A percentile compares a stretch with the other conserved stretches of the same genome.
Evolutionary conservation across 192 early-diverging fungal species (phyloP).

Genomic region (Phycomyces nitens): DNA sequence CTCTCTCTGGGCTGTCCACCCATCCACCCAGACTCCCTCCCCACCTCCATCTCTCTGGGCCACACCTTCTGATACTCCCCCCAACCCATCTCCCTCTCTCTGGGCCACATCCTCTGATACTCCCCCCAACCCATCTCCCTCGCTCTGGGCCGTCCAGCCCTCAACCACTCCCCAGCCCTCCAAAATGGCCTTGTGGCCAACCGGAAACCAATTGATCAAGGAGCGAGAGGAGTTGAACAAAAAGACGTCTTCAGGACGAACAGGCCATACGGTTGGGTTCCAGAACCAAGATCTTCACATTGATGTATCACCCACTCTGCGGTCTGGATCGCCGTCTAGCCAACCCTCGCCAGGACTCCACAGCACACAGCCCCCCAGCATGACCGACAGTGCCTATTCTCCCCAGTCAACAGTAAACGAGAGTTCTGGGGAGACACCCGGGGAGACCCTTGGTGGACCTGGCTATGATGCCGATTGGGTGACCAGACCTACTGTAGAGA

Average conservation of each 20-base stretch:
- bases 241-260: no score
- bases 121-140: background rate
- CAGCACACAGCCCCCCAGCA: background rate
- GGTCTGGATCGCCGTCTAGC: background rate
- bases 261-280: background rate
- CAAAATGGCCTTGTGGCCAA: background rate
- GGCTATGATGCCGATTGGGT: slow-evolving; percentile 39
- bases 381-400: background rate
- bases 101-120: background rate
- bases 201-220: background rate
- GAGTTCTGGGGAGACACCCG: no score
- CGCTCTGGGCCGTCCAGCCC: background rate
- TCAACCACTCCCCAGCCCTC: background rate
- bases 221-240: no score
- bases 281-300: background rate
- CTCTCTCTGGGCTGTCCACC: slow-evolving; percentile 21
- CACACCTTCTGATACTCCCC: slow-evolving; percentile 11
- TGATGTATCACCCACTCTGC: background rate
- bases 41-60: slow-evolving; percentile 15
- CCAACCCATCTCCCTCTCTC: slow-evolving; percentile 8
- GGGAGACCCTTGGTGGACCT: background rate
- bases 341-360: background rate
- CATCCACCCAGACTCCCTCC: slow-evolving; percentile 11
- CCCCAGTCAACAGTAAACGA: background rate
- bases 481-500: slow-evolving; percentile 62